Evolutionary conservation across 306 rosid species (phyloP).

Genomic region (Pachyrhizus erosus): DNA sequence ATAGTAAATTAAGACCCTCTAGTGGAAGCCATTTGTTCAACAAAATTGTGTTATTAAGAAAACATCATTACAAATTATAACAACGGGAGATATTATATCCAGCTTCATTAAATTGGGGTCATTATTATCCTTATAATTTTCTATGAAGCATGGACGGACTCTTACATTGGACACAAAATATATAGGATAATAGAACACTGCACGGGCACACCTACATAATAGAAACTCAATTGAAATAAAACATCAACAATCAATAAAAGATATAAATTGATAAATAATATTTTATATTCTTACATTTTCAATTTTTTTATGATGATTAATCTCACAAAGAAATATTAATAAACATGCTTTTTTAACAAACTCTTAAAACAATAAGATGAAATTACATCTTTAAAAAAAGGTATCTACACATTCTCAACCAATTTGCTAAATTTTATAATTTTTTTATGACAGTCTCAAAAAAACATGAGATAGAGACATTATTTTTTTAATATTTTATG

Average conservation of each 20-base stretch:
- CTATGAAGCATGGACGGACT: too few relatives aligned
- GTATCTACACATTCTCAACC: not conserved
- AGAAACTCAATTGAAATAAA: too few relatives aligned
- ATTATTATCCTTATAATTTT: not conserved
- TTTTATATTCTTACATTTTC: not conserved
- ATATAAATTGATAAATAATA: not conserved
- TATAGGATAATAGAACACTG: not conserved
- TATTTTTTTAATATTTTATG: too few relatives aligned
- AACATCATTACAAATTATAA: not conserved
- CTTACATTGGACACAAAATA: not conserved
- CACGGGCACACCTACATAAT: too few relatives aligned
- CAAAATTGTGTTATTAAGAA: not conserved
- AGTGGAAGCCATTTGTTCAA: not conserved
- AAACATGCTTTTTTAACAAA: too few relatives aligned
- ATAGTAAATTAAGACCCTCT: not conserved
- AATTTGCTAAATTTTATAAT: not conserved
- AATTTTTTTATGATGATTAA: not conserved
- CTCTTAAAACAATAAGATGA: too few relatives aligned
- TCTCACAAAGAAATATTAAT: not conserved
- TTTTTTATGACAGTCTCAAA: not conserved
- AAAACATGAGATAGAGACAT: not conserved
- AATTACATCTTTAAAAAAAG: not conserved
- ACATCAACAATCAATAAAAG: not conserved
- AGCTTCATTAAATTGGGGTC: not conserved
- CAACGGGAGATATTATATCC: not conserved